phyloP scores from a whole-genome alignment of 208 protist genomes.

The Strigomonas oncopelti region DNA sequence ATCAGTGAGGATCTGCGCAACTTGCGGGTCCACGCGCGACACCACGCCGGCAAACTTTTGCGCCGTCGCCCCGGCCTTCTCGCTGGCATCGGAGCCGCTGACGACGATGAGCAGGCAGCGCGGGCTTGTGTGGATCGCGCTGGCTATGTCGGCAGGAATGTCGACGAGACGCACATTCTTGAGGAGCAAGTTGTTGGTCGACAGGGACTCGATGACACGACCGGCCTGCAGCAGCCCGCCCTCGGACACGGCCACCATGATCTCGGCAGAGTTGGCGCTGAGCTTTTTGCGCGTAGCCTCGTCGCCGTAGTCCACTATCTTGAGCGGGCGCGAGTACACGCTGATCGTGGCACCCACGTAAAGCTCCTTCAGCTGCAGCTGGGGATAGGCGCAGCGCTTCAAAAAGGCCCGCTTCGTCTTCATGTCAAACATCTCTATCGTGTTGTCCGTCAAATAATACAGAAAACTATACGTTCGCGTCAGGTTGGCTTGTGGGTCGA shows the following conservation, averaged over 20 bases:
- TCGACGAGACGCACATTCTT: slow-evolving; percentile 67
- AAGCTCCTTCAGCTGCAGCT: slow-evolving; percentile 76
- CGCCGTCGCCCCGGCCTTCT: slow-evolving; percentile 36
- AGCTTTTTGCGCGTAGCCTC: slow-evolving; percentile 74
- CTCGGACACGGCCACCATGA: slow-evolving; percentile 62
- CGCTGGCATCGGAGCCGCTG: slow-evolving; percentile 60
- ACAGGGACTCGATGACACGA: slow-evolving; percentile 48
- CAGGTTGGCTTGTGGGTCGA: slow-evolving; percentile 85
- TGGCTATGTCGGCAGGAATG: slow-evolving; percentile 41
- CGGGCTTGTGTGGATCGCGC: slow-evolving; percentile 22
- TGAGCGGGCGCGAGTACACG: slow-evolving; percentile 91
- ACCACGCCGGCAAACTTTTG: slow-evolving; percentile 32
- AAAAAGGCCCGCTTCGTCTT: slow-evolving; percentile 91
- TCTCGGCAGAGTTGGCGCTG: slow-evolving; percentile 45
- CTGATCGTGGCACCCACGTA: slow-evolving; percentile 90
- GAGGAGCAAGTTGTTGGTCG: slow-evolving; percentile 58
- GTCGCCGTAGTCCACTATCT: slow-evolving; percentile 90
- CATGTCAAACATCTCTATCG: slow-evolving; percentile 94
- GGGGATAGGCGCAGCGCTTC: slow-evolving; percentile 88
- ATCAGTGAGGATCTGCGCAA: slow-evolving; percentile 28
- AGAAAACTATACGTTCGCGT: slow-evolving; percentile 87
- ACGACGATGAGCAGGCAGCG: slow-evolving; percentile 51
- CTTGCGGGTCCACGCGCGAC: slow-evolving; percentile 35
- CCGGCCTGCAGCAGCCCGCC: slow-evolving; percentile 38
- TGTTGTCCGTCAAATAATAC: slow-evolving; percentile 85